These are phyloP conservation scores for Globisporangium mamillatum DNA, from an alignment of 352 stramenopile species.

Conservation along the genomic window DNA sequence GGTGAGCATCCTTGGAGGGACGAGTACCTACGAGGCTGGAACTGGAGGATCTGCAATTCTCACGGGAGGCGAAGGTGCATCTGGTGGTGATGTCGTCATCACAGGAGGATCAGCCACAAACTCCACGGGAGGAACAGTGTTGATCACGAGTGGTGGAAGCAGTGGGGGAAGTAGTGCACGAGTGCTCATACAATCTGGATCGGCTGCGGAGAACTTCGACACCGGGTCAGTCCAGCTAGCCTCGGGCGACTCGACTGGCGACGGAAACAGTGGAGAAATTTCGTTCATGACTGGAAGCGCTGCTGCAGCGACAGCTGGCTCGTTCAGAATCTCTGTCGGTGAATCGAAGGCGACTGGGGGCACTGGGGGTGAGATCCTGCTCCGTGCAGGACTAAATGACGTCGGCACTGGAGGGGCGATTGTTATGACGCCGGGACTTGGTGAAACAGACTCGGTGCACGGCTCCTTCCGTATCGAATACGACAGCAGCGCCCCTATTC, in stretches of 20 bases:
- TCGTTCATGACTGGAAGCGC: slow-evolving; percentile 33
- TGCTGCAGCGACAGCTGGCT: slow-evolving; percentile 25
- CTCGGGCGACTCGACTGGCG: slow-evolving; percentile 22
- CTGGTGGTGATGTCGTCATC: slow-evolving; percentile 27
- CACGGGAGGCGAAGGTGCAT: slow-evolving; percentile 24
- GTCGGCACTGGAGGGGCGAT: slow-evolving; percentile 38
- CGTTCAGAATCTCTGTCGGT: slow-evolving; percentile 37
- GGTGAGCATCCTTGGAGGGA: slow-evolving; percentile 23
- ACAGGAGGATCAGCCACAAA: slow-evolving; percentile 19
- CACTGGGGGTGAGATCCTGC: slow-evolving; percentile 27
- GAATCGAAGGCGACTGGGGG: slow-evolving; percentile 21
- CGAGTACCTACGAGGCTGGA: slow-evolving; percentile 25
- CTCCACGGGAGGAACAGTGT: slow-evolving; percentile 21
- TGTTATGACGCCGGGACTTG: slow-evolving; percentile 36
- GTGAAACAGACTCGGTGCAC: slow-evolving; percentile 20
- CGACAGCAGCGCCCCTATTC: slow-evolving; percentile 22
- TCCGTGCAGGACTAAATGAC: slow-evolving; percentile 35
- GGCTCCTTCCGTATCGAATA: slow-evolving; percentile 45
- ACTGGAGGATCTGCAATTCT: slow-evolving; percentile 31
- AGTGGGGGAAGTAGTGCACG: slow-evolving; percentile 9
- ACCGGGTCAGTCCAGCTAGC: slow-evolving; percentile 32
- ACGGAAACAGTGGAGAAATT: slow-evolving; percentile 39
- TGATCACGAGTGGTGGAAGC: slow-evolving; percentile 26
- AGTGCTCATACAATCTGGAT: slow-evolving; percentile 25
- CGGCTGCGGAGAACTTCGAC: slow-evolving; percentile 21